Evolutionary conservation across 2,329 filamentous ascomycete genomes (phyloP).

Genomic region (Herpotrichia juniperi): DNA sequence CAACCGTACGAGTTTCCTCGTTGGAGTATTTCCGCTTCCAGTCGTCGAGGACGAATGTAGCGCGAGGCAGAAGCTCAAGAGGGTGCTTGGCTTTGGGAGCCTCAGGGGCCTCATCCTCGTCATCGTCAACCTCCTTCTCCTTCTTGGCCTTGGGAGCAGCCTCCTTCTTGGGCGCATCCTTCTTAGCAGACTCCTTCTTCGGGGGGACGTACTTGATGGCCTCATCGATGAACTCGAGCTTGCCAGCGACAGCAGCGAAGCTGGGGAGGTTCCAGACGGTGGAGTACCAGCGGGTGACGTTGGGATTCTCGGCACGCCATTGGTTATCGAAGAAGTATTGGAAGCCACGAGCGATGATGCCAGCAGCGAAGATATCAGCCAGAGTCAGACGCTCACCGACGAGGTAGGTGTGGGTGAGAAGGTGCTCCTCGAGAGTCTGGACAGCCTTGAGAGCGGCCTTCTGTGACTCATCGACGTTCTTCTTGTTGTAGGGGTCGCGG

Average conservation of each 20-base stretch:
- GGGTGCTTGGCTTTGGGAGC: constrained; percentile 97
- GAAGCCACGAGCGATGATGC: constrained; percentile 85
- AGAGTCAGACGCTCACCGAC: constrained; percentile 97
- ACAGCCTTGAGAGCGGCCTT: constrained; percentile 73
- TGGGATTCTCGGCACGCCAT: constrained; percentile 83
- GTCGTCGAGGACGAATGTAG: constrained; percentile 87
- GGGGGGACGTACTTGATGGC: constrained; percentile 74
- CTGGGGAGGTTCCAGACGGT: constrained; percentile 92
- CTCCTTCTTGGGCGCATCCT: constrained; percentile 69
- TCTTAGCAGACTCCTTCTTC: constrained; percentile 74
- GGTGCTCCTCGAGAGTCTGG: constrained; percentile 81
- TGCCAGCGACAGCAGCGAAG: constrained; percentile 79
- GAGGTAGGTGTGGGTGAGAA: constrained; percentile 92
- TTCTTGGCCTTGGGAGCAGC: constrained; percentile 58
- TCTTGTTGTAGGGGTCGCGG: constrained; percentile 93
- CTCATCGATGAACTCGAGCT: constrained; percentile 81
- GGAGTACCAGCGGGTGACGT: constrained; percentile 90
- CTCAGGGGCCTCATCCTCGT: constrained; percentile 64
- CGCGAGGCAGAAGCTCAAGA: constrained; percentile 79
- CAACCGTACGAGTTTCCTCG: constrained; percentile 79
- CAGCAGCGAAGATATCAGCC: constrained; percentile 85
- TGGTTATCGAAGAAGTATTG: constrained; percentile 92
- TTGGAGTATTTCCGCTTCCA: constrained; percentile 99
- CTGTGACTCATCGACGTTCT: constrained; percentile 81
- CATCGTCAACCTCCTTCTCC: constrained; percentile 62